These are phyloP conservation scores for Monascus ruber DNA, from an alignment of 2,329 filamentous ascomycete genomes.

Conservation along the genomic window DNA sequence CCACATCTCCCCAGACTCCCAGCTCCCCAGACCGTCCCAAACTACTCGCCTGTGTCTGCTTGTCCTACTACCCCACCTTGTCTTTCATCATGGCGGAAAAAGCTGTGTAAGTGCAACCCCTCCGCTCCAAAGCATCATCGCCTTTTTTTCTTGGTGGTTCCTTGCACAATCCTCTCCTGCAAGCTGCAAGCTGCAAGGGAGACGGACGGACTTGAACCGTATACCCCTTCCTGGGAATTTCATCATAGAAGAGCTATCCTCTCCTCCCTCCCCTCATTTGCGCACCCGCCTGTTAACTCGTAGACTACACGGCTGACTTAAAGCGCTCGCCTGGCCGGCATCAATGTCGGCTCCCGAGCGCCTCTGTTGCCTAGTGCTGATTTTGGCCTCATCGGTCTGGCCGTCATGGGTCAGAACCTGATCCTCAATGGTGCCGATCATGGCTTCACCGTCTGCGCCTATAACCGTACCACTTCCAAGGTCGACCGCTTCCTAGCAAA, in stretches of 20 bases:
- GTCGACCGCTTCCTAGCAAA: slow-evolving; percentile 89
- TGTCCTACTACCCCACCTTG: neutral
- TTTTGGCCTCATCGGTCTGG: slow-evolving; percentile 85
- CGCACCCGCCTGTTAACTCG: slow-evolving; percentile 16
- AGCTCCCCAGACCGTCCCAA: too few relatives aligned
- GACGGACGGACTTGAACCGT: too few relatives aligned
- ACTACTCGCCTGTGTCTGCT: too few relatives aligned
- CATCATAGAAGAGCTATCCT: neutral
- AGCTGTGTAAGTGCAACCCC: slow-evolving; percentile 31
- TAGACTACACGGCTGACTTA: slow-evolving; percentile 31
- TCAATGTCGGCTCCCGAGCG: slow-evolving; percentile 56
- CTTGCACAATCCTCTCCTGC: neutral
- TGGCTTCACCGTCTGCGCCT: slow-evolving; percentile 93
- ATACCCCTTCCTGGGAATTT: neutral
- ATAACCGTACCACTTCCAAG: slow-evolving; percentile 98
- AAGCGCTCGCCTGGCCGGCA: slow-evolving; percentile 65
- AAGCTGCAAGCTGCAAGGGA: too few relatives aligned
- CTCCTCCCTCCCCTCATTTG: slow-evolving; percentile 3
- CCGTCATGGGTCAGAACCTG: slow-evolving; percentile 83
- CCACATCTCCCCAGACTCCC: too few relatives aligned
- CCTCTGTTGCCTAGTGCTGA: slow-evolving; percentile 55
- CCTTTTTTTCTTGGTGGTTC: neutral
- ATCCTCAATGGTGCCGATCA: slow-evolving; percentile 84
- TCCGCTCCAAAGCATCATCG: slow-evolving; percentile 4
- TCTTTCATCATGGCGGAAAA: slow-evolving; percentile 31